Evolutionary conservation across 2,329 filamentous ascomycete genomes (phyloP).

Genomic region (Xylariaceae sp.): DNA sequence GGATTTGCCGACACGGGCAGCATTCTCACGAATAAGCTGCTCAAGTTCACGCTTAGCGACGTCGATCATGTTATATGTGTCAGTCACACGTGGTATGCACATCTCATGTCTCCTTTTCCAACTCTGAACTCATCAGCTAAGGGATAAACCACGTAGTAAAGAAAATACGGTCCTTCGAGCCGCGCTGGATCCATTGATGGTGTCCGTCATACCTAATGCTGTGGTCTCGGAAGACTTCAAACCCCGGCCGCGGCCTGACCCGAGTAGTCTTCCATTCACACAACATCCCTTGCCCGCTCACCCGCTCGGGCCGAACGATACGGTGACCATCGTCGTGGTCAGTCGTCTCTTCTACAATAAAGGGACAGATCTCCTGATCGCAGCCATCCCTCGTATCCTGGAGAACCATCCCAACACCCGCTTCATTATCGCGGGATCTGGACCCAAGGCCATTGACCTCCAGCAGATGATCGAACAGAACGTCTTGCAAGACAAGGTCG

Average conservation of each 20-base stretch:
- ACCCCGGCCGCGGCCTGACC: constrained; percentile 52
- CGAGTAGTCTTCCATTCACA: constrained; percentile 32
- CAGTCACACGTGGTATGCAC: constrained; percentile 83
- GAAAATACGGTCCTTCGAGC: constrained; percentile 95
- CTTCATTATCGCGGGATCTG: constrained; percentile 93
- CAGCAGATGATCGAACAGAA: constrained; percentile 98
- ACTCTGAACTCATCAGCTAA: constrained; percentile 21
- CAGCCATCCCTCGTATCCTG: constrained; percentile 87
- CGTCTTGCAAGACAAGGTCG: constrained; percentile 86
- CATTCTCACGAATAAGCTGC: constrained; percentile 91
- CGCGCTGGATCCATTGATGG: constrained; percentile 91
- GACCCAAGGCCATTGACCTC: constrained; percentile 93
- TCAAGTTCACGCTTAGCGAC: constrained; percentile 94
- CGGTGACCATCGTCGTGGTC: constrained; percentile 94
- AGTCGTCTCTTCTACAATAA: constrained; percentile 99
- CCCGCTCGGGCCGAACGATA: constrained; percentile 73
- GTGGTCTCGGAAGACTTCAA: constrained; percentile 95
- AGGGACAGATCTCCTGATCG: constrained; percentile 93
- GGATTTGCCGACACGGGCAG: constrained; percentile 95
- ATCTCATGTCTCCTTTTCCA: not conserved
- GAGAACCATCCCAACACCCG: constrained; percentile 86
- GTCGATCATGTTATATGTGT: constrained; percentile 98
- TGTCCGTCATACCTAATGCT: constrained; percentile 95
- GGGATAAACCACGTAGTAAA: constrained; percentile 57
- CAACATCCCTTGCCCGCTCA: constrained; percentile 52